phyloP scores from a whole-genome alignment of 139 green algal species.

The Picochlorum sp. region DNA sequence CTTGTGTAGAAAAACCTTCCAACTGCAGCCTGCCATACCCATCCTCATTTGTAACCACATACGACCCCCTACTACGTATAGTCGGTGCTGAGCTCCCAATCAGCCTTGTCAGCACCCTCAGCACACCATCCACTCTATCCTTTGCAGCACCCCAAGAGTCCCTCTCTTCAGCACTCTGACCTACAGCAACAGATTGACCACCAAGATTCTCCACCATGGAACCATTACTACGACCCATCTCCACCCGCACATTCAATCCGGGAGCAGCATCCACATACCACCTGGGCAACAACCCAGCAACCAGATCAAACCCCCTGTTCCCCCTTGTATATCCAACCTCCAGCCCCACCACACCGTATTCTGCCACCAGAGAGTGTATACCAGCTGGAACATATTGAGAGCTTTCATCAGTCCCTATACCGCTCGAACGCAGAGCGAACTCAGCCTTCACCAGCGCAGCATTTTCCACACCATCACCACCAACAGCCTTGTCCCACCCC shows the following conservation, averaged over 20 bases:
- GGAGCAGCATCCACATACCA: neutral
- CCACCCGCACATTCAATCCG: neutral
- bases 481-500: no score
- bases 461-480: no score
- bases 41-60: neutral
- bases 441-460: no score
- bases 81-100: neutral
- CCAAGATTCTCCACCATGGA: neutral
- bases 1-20: conserved; percentile 52
- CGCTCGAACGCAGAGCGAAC: no score
- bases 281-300: neutral
- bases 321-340: neutral
- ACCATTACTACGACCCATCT: neutral
- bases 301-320: no score
- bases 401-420: no score
- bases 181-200: neutral
- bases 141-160: neutral
- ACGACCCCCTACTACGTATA: neutral
- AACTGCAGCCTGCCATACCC: conserved; percentile 5
- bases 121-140: neutral
- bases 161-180: neutral
- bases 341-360: neutral
- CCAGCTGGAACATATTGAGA: neutral
- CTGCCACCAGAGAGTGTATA: neutral
- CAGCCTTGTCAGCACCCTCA: neutral